A percentile compares a stretch with the other conserved stretches of the same genome.
Conservation (phyloP, 345 rosid genomes). For the Salix dunnii region DNA sequence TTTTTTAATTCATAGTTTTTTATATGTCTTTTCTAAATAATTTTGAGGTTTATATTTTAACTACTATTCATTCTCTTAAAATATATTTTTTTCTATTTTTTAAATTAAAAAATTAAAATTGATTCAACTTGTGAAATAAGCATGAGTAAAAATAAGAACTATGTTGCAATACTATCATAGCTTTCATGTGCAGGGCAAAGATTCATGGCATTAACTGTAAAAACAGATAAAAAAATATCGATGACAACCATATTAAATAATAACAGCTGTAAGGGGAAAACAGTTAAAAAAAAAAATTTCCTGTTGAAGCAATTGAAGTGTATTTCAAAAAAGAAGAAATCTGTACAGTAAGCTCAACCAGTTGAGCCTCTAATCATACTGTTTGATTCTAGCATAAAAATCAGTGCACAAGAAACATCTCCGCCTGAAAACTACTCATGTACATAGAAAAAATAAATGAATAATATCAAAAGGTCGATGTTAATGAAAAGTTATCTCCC, state of each 20-base stretch:
- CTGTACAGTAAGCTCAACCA: neutral
- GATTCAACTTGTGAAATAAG: neutral
- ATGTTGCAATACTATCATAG: no score
- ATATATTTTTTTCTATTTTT: no score
- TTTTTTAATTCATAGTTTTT: no score
- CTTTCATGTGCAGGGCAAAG: neutral
- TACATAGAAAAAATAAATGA: neutral
- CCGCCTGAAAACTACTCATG: neutral
- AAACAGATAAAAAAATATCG: neutral
- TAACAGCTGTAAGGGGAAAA: no score
- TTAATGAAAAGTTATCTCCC: neutral
- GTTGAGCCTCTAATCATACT: neutral
- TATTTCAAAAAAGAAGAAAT: neutral
- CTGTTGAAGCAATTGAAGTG: no score
- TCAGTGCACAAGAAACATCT: neutral
- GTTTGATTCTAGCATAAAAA: neutral
- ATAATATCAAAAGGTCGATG: conserved; percentile 6
- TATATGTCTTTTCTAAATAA: no score
- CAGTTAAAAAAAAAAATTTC: no score
- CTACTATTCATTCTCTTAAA: no score
- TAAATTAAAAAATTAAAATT: no score
- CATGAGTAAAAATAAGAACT: neutral
- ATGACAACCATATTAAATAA: neutral
- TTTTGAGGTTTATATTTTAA: no score
- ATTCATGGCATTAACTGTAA: neutral